Evolutionary conservation across 1,284 basidiomycete species (phyloP).

Genomic region (Exobasidium cylindrosporum): DNA sequence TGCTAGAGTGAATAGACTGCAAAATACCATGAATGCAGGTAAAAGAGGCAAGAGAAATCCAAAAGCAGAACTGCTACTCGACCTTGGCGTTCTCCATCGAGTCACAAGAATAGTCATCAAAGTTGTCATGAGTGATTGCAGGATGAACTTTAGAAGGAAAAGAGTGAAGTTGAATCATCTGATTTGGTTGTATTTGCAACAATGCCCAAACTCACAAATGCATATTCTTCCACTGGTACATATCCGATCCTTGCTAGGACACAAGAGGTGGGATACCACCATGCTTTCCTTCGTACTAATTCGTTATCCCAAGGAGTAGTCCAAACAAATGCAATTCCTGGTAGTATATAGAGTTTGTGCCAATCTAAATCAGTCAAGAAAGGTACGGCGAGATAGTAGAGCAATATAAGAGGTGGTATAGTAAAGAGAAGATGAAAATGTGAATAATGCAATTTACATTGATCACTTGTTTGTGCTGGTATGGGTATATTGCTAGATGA

Average conservation of each 20-base stretch:
- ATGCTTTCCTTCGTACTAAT: constrained; percentile 40
- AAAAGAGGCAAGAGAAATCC: constrained; percentile 5
- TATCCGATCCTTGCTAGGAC: constrained; percentile 43
- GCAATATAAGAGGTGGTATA: constrained; percentile 30
- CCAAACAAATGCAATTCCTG: constrained; percentile 46
- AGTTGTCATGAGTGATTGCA: constrained; percentile 45
- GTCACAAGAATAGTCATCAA: constrained; percentile 40
- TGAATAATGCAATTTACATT: constrained; percentile 40
- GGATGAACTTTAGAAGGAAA: constrained; percentile 27
- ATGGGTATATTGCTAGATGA: neutral
- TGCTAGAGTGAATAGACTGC: constrained; percentile 11
- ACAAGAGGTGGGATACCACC: constrained; percentile 42
- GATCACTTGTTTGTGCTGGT: neutral
- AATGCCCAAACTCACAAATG: constrained; percentile 28
- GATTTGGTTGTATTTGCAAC: neutral
- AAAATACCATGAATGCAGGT: neutral
- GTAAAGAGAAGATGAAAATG: constrained; percentile 44
- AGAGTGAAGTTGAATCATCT: neutral
- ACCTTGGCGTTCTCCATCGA: constrained; percentile 32
- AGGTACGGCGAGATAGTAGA: constrained; percentile 30
- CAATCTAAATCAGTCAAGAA: constrained; percentile 41
- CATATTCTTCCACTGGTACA: constrained; percentile 48
- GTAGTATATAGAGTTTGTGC: constrained; percentile 40
- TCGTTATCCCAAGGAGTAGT: constrained; percentile 49
- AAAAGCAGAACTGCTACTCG: constrained; percentile 10